Percentiles rank a stretch among this genome's conserved stretches.
Evolutionary conservation across 1,139 yeast species (phyloP).

Genomic region (Geotrichum fermentans): DNA sequence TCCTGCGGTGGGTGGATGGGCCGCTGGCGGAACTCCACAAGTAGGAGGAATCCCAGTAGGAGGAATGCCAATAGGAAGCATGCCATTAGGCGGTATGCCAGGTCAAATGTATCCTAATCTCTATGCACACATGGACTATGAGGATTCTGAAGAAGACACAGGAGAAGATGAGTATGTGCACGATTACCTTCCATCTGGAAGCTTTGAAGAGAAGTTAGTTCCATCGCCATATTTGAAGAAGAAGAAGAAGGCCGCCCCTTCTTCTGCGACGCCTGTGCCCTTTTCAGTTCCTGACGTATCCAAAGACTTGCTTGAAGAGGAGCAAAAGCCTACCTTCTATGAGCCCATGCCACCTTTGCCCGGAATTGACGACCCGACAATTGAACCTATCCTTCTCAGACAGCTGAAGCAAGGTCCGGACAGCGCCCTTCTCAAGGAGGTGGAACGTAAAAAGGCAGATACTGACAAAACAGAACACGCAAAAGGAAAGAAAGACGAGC

Average conservation of each 20-base stretch:
- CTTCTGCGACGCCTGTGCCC: conserved; percentile 1
- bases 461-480: not conserved
- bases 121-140: not conserved
- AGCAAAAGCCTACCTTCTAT: conserved; percentile 1
- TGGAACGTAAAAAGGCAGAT: not conserved
- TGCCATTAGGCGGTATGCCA: not conserved
- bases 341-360: conserved; percentile 14
- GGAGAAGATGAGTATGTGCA: not conserved
- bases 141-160: not conserved
- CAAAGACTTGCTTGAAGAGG: not conserved
- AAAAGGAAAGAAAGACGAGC: conserved; percentile 10
- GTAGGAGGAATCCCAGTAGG: no score
- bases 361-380: conserved; percentile 7
- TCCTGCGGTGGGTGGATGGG: not conserved
- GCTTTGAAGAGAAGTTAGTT: not conserved
- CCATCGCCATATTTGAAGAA: conserved; percentile 1
- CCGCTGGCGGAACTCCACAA: not conserved
- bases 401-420: conserved; percentile 5
- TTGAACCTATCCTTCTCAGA: conserved; percentile 5
- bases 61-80: no score
- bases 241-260: not conserved
- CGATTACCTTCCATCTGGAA: conserved; percentile 5
- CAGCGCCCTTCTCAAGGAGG: conserved; percentile 2
- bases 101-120: not conserved
- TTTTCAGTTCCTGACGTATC: not conserved